Evolutionary conservation across 495 filamentous ascomycete species (phyloP), one percentile per base, ranked within the genome.

Genomic region (Geopyxis carbonaria): DNA sequence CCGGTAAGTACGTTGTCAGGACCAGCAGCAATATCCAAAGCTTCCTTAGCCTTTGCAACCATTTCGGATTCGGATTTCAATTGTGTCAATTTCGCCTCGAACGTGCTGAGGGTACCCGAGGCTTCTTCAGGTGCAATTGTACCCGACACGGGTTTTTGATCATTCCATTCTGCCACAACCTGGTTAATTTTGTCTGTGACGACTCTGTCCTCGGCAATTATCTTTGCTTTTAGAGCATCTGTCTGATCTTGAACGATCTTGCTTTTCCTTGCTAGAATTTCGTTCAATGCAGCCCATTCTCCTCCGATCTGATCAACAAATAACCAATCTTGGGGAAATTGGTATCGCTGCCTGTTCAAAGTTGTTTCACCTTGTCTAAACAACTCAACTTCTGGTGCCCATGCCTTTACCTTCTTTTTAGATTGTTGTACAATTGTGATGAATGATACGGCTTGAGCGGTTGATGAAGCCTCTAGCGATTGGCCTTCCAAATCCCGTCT

Each of bases 381-480:
- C 2, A 81, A 75, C 47, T 93, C 87, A 13, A 99, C 76, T 49
- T 99, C 89, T 1, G 86, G 85, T 23, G 82, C 82, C 89, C 89
- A 99, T 0, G 76, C 66, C 55, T 80, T 83, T 29, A 85, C 85
- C 53, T 89, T 87, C 16, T 83, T 75, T 63, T 87, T 91, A 59
- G 83, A 93, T 43, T 78, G 80, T 59, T 99, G 91, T 7, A 99
- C 89, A 39, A 84, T 82, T 0, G 89, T 95, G 53, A 99, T 99
- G 62, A 95, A 99, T 20, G 86, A 80, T 10, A 99, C 91, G 9
- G 91, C 91, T 56, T 94, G 83, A 2, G 83, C 82, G 0, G 89
- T 99, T 3, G 87, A 93, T 13, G 80, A 82, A 24, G 84, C 83
- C 53, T 92, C 84, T 44, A 95, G 67, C 13, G 82, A 80, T 54